These are phyloP conservation scores for Nicotiana noctiflora DNA, from an alignment of 257 asterid species.

Conservation along the genomic window DNA sequence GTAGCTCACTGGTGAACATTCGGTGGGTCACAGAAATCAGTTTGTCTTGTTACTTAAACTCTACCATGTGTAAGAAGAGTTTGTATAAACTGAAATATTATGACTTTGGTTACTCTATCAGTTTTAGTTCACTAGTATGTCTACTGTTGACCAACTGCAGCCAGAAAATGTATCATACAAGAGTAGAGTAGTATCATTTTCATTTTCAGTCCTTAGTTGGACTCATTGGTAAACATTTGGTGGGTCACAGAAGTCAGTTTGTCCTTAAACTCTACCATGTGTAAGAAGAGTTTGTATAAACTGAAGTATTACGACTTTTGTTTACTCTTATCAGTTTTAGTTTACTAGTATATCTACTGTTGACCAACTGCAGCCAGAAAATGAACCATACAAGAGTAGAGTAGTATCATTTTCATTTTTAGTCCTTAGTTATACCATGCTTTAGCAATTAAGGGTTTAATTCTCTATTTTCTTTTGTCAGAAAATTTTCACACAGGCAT, in stretches of 20 bases:
- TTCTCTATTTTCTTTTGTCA: constrained; percentile 22
- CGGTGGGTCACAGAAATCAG: neutral
- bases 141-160: neutral
- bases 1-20: neutral
- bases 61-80: neutral
- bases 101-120: neutral
- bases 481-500: constrained; percentile 49
- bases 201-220: neutral
- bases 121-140: neutral
- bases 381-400: neutral
- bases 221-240: no score
- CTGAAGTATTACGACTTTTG: neutral
- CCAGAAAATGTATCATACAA: neutral
- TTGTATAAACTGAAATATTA: neutral
- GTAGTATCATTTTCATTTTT: neutral
- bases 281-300: neutral
- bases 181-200: neutral
- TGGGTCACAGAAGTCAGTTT: no score
- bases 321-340: neutral
- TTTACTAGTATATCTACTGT: neutral
- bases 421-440: neutral
- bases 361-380: neutral
- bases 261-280: neutral
- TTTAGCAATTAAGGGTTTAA: neutral
- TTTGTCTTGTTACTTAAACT: neutral